Evolutionary conservation across 2,329 filamentous ascomycete species (phyloP).

Genomic region (Plenodomus biglobosus): DNA sequence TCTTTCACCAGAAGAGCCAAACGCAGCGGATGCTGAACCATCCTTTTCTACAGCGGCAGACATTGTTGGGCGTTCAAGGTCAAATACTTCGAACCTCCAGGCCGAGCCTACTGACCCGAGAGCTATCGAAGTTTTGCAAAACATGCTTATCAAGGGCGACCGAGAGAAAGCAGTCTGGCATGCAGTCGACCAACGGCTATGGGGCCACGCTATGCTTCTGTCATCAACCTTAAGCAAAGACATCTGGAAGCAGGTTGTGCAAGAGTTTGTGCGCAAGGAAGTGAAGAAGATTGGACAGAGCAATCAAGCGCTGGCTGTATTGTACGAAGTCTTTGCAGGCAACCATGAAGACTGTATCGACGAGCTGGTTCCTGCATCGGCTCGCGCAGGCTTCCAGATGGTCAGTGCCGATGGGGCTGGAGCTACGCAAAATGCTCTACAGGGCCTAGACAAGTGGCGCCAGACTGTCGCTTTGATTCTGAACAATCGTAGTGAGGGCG

Average conservation of each 20-base stretch:
- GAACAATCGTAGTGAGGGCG: constrained; percentile 82
- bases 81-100: constrained; percentile 36
- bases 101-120: constrained; percentile 70
- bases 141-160: constrained; percentile 74
- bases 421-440: constrained; percentile 70
- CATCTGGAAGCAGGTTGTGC: constrained; percentile 88
- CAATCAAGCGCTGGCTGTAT: constrained; percentile 82
- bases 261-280: constrained; percentile 94
- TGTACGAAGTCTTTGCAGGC: constrained; percentile 92
- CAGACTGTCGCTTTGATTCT: constrained; percentile 85
- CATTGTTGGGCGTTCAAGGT: constrained; percentile 37
- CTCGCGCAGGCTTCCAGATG: constrained; percentile 87
- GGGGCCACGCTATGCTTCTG: constrained; percentile 95
- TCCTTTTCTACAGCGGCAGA: constrained; percentile 42
- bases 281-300: constrained; percentile 79
- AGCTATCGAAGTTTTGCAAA: constrained; percentile 71
- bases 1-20: constrained; percentile 61
- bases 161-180: constrained; percentile 91
- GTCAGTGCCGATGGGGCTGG: constrained; percentile 67
- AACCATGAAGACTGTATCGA: constrained; percentile 95
- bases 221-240: constrained; percentile 73
- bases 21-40: constrained; percentile 23
- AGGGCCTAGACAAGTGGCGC: constrained; percentile 89
- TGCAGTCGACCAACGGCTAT: constrained; percentile 88
- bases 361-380: constrained; percentile 90